Conservation (phyloP, 164 flowering plant genomes). For the Chloranthus sessilifolius region DNA sequence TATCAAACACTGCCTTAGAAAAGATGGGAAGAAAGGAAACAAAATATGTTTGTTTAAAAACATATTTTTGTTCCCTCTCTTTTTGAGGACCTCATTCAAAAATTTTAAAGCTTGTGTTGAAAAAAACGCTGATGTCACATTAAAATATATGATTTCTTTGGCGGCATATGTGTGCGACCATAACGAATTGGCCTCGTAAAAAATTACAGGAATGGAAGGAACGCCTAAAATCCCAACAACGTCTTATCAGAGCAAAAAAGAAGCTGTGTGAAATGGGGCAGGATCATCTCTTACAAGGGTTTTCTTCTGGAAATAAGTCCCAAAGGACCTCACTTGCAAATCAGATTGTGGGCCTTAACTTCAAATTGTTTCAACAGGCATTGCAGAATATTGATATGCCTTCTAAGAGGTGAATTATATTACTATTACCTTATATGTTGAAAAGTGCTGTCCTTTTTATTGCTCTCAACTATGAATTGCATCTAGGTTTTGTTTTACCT, state of each 20-base stretch:
- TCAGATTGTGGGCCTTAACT: conserved; percentile 61
- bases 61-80: no score
- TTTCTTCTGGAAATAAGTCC: conserved; percentile 63
- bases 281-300: conserved; percentile 75
- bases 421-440: neutral
- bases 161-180: no score
- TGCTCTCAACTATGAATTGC: no score
- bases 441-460: no score
- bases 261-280: conserved; percentile 76
- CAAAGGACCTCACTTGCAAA: conserved; percentile 62
- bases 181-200: conserved; percentile 9
- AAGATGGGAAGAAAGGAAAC: no score
- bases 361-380: conserved; percentile 64
- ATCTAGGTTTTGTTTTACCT: no score
- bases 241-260: conserved; percentile 72
- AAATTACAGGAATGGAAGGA: conserved; percentile 82
- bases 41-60: no score
- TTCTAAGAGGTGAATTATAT: conserved; percentile 38
- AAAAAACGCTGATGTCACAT: no score
- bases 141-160: no score
- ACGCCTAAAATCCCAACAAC: conserved; percentile 60
- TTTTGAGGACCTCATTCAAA: no score
- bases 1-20: no score
- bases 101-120: no score
- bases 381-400: conserved; percentile 37